phyloP scores from a whole-genome alignment of 192 early-diverging fungal species.

The Coemansia furcata region DNA sequence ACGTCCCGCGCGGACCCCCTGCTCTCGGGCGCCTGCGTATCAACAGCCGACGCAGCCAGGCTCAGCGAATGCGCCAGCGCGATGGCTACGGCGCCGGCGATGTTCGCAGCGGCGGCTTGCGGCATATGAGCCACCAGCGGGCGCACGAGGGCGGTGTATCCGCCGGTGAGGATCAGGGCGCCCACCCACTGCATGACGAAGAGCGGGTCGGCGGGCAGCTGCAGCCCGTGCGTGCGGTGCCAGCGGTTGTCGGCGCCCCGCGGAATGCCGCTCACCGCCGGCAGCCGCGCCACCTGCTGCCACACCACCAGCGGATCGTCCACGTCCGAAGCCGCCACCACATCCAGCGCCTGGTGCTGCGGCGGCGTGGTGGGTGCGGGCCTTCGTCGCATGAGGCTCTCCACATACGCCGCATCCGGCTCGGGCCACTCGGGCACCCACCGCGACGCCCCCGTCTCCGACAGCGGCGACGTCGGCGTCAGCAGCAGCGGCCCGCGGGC shows the following conservation, averaged over 20 bases:
- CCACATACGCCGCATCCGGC: slow-evolving; percentile 31
- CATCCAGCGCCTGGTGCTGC: background rate
- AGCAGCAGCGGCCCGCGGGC: slow-evolving; percentile 12
- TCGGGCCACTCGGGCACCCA: slow-evolving; percentile 45
- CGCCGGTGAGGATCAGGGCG: slow-evolving; percentile 11
- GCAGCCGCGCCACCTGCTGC: slow-evolving; percentile 16
- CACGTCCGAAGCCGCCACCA: background rate
- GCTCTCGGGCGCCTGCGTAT: slow-evolving; percentile 22
- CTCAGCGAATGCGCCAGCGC: slow-evolving; percentile 8
- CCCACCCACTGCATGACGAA: slow-evolving; percentile 38
- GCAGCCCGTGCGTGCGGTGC: slow-evolving; percentile 33
- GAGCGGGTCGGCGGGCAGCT: slow-evolving; percentile 27
- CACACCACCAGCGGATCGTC: slow-evolving; percentile 33
- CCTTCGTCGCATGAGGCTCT: slow-evolving; percentile 21
- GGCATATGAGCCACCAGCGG: slow-evolving; percentile 7
- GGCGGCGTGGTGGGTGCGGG: slow-evolving; percentile 1
- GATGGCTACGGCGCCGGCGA: background rate
- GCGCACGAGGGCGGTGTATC: slow-evolving; percentile 20
- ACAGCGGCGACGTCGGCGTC: slow-evolving; percentile 9
- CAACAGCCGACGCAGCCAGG: slow-evolving; percentile 19
- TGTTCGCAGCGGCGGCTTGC: background rate
- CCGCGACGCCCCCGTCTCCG: slow-evolving; percentile 5
- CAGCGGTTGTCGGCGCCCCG: slow-evolving; percentile 27
- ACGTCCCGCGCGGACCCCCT: slow-evolving; percentile 8
- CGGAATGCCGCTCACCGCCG: slow-evolving; percentile 16